Evolutionary conservation across 2,329 filamentous ascomycete genomes (phyloP).

Genomic region (Madurella mycetomatis): DNA sequence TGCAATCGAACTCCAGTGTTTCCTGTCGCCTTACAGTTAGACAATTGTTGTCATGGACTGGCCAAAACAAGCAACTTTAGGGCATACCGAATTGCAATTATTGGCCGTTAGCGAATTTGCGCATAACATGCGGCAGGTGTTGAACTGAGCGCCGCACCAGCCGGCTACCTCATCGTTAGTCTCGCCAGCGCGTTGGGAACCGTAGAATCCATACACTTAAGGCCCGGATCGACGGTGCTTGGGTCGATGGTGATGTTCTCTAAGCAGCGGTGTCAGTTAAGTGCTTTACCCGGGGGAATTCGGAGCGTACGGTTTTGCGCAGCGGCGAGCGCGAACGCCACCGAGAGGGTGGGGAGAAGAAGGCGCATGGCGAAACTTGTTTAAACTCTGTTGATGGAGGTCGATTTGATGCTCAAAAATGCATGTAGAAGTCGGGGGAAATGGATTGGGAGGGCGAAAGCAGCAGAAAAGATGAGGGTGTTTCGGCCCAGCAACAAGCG

Average conservation of each 20-base stretch:
- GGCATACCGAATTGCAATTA: slow-evolving; percentile 43
- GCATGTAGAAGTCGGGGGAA: no score
- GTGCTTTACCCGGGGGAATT: neutral
- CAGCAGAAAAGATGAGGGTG: no score
- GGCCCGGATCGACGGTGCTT: slow-evolving; percentile 29
- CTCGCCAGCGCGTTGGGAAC: neutral
- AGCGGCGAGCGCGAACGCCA: no score
- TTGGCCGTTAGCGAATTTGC: slow-evolving; percentile 36
- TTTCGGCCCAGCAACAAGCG: no score
- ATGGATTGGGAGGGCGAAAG: no score
- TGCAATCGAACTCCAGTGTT: slow-evolving; percentile 45
- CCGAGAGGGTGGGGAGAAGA: no score
- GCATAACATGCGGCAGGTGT: slow-evolving; percentile 49
- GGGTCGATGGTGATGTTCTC: slow-evolving; percentile 45
- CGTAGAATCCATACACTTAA: slow-evolving; percentile 38
- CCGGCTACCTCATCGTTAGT: slow-evolving; percentile 33
- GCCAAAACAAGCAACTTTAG: neutral
- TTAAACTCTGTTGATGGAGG: no score
- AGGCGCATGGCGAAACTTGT: no score
- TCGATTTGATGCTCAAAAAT: no score
- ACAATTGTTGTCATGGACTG: neutral
- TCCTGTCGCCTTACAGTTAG: slow-evolving; percentile 28
- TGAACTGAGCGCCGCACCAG: slow-evolving; percentile 50
- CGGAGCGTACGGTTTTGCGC: neutral
- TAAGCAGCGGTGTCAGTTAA: neutral